Base-by-base conservation (phyloP, 2,329 filamentous ascomycete genomes). In the Cyclaneusma minus region DNA sequence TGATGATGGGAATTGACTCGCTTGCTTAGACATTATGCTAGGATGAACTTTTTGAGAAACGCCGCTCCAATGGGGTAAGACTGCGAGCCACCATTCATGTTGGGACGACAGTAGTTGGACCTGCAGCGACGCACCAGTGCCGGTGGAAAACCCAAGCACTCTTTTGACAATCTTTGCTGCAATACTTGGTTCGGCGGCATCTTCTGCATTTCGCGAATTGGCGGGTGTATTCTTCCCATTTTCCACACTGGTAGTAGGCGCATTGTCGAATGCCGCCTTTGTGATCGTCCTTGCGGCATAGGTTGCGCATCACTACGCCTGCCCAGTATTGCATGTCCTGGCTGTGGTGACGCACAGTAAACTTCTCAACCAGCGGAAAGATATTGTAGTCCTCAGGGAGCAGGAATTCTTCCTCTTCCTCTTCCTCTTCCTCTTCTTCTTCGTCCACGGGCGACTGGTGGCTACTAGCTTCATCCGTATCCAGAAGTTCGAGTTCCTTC, bases 271-370 rank as follows among this genome's bases (percentile, higher is more conserved):
- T 95, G 32, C 89, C 89, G 21, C 89, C 89, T 24, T 82, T 69
- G 7, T 79, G 82, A 48, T 98, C 89, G 49, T 98, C 89, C 56
- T 98, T 98, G 37, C 89, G 81, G 62, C 89, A 98, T 25, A 98
- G 68, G 48, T 98, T 98, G 37, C 89, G 71, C 89, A 98, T 98
- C 23, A 98, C 89, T 10, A 98, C 89, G 35, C 87, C 89, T 11
- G 89, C 89, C 89, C 89, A 98, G 58, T 98, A 98, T 51, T 94
- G 87, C 89, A 98, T 98, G 48, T 94, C 85, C 32, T 83, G 81
- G 37, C 81, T 84, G 54, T 94, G 83, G 47, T 94, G 84, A 37
- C 89, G 74, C 16, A 94, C 82, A 4, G 89, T 98, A 49, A 95
- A 98, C 52, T 94, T 95, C 54, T 98, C 89, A 24, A 98, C 89